phyloP scores from a whole-genome alignment of 768 basidiomycete genomes.

The Heimioporus sp. region DNA sequence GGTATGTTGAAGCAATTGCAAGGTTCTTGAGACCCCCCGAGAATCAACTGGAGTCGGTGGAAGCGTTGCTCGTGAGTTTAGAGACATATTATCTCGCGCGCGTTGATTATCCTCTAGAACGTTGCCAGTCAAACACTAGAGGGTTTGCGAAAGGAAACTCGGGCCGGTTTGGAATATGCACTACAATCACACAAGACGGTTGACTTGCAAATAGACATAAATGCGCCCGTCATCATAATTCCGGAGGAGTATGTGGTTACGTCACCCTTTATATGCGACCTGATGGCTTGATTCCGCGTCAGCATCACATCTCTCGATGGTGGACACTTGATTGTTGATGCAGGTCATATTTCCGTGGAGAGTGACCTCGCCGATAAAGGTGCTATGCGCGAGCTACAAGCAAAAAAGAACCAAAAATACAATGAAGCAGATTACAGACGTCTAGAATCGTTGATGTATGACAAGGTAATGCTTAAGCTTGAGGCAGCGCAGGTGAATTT shows the following conservation, averaged over 20 bases:
- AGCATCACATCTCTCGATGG: conserved; percentile 77
- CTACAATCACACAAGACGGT: conserved; percentile 92
- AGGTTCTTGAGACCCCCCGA: conserved; percentile 92
- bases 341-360: conserved; percentile 93
- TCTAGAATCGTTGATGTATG: conserved; percentile 94
- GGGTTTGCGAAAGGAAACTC: conserved; percentile 88
- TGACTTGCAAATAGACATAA: conserved; percentile 94
- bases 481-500: conserved; percentile 82
- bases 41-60: conserved; percentile 93
- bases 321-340: conserved; percentile 89
- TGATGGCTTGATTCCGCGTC: conserved; percentile 7
- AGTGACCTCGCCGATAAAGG: conserved; percentile 87
- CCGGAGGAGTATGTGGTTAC: conserved; percentile 73
- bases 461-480: conserved; percentile 78
- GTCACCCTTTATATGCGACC: conserved; percentile 15
- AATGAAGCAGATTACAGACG: conserved; percentile 82
- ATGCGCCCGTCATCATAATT: conserved; percentile 94
- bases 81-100: too few species aligned
- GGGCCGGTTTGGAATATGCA: conserved; percentile 92
- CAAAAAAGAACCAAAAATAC: conserved; percentile 83
- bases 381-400: conserved; percentile 70
- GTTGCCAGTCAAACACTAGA: conserved; percentile 93
- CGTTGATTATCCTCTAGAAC: conserved; percentile 46
- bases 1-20: conserved; percentile 90
- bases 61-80: conserved; percentile 75